Evolutionary conservation across 225 moss, liverwort and hornwort genomes (phyloP).

Genomic region (Anthoceros angustus): DNA sequence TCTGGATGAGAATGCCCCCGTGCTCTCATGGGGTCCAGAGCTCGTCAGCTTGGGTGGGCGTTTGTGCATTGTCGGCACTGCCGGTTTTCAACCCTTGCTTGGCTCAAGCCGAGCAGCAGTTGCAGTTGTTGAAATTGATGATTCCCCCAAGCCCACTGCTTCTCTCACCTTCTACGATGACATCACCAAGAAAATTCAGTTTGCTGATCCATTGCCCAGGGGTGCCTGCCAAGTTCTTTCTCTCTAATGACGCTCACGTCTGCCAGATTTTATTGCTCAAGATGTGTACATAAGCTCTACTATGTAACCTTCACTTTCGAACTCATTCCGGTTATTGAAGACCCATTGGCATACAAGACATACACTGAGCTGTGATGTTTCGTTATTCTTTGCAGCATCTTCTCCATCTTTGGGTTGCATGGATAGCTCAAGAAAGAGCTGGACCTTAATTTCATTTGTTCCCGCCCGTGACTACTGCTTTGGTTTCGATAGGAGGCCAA

Average conservation of each 20-base stretch:
- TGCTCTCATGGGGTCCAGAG: constrained; percentile 95
- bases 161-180: constrained; percentile 72
- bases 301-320: too few relatives aligned
- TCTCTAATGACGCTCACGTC: constrained; percentile 20
- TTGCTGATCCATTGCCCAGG: constrained; percentile 82
- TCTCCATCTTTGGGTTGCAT: too few relatives aligned
- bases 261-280: too few relatives aligned
- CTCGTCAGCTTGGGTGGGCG: constrained; percentile 74
- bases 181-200: constrained; percentile 74
- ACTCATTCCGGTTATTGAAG: too few relatives aligned
- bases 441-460: too few relatives aligned
- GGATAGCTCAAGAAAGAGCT: too few relatives aligned
- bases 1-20: constrained; percentile 69
- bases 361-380: too few relatives aligned
- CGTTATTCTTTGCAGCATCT: too few relatives aligned
- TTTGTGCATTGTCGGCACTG: constrained; percentile 78
- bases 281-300: too few relatives aligned
- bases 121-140: constrained; percentile 75
- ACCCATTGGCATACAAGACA: too few relatives aligned
- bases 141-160: constrained; percentile 60
- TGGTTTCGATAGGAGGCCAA: too few relatives aligned
- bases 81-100: constrained; percentile 40
- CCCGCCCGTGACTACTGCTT: too few relatives aligned
- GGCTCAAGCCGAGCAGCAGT: constrained; percentile 59
- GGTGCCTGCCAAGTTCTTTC: constrained; percentile 88